Evolutionary conservation across 805 yeast genomes (phyloP).

Genomic region (Spathaspora gorwiae): DNA sequence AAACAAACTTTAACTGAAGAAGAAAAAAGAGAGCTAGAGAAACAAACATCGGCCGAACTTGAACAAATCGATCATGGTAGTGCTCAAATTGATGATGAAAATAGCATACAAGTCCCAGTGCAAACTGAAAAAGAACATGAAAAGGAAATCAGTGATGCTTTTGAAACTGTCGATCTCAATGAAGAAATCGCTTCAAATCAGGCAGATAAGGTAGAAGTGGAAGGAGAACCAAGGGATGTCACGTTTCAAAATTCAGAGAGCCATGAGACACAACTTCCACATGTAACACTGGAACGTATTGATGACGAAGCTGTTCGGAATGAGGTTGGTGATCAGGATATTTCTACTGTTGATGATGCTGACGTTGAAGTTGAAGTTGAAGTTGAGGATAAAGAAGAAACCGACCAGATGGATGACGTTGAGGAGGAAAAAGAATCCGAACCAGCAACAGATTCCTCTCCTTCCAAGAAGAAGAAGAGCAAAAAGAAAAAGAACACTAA

Average conservation of each 20-base stretch:
- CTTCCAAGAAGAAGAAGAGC: slow-evolving; percentile 23
- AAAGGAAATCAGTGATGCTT: neutral
- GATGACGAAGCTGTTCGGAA: slow-evolving; percentile 12
- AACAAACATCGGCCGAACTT: neutral
- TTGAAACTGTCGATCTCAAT: neutral
- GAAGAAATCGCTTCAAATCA: neutral
- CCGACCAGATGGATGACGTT: slow-evolving; percentile 6
- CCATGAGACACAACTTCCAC: no score
- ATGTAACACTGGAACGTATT: neutral
- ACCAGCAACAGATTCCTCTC: slow-evolving; percentile 5
- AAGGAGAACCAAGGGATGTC: neutral
- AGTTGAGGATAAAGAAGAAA: slow-evolving; percentile 8
- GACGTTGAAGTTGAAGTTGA: slow-evolving; percentile 7
- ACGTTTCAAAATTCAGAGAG: no score
- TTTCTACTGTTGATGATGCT: slow-evolving; percentile 11
- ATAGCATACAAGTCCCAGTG: no score
- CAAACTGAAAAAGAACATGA: neutral
- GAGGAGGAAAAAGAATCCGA: slow-evolving; percentile 8
- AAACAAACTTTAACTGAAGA: neutral
- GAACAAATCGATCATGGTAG: no score
- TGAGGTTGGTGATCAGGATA: slow-evolving; percentile 8
- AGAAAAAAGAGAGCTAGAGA: slow-evolving; percentile 6
- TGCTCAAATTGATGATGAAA: no score
- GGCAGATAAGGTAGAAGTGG: neutral
- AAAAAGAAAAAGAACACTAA: slow-evolving; percentile 19